phyloP scores from a whole-genome alignment of 208 protist genomes.

The Wallacemonas sp. region DNA sequence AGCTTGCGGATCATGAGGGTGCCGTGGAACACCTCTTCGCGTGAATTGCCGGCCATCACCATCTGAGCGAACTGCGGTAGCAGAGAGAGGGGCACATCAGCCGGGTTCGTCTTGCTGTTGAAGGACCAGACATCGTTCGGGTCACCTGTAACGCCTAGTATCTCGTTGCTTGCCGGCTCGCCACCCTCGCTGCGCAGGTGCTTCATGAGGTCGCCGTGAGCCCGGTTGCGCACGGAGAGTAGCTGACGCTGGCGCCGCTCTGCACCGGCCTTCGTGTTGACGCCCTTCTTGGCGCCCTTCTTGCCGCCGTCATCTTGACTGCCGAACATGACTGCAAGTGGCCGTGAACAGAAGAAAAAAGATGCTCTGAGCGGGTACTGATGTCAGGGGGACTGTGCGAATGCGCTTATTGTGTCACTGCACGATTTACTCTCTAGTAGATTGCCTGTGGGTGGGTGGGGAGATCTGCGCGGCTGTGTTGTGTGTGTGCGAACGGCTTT shows the following conservation, averaged over 20 bases:
- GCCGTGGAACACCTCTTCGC: conserved; percentile 71
- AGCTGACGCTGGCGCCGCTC: conserved; percentile 73
- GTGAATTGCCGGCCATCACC: conserved; percentile 37
- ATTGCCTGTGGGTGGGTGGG: too few species aligned
- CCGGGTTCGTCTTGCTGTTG: conserved; percentile 35
- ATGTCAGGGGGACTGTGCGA: too few species aligned
- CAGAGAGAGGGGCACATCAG: conserved; percentile 59
- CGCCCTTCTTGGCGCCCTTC: conserved; percentile 56
- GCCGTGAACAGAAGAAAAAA: background rate
- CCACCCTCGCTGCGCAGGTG: conserved; percentile 47
- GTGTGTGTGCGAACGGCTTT: too few species aligned
- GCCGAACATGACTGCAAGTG: conserved; percentile 27
- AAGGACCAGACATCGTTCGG: conserved; percentile 49
- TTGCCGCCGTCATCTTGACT: conserved; percentile 35
- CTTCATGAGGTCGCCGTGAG: conserved; percentile 63
- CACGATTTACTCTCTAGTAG: too few species aligned
- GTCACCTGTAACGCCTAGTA: background rate
- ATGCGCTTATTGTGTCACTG: too few species aligned
- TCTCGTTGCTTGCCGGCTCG: conserved; percentile 12
- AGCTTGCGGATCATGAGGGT: conserved; percentile 86
- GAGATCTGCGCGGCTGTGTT: too few species aligned
- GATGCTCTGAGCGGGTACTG: background rate
- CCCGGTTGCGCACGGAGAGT: conserved; percentile 59
- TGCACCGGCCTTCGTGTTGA: conserved; percentile 51
- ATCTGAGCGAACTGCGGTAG: conserved; percentile 68